Percentiles rank a stretch among this genome's conserved stretches.
These are phyloP conservation scores for Sporobolomyces phaffii DNA, from an alignment of 768 basidiomycete genomes.

Conservation along the genomic window DNA sequence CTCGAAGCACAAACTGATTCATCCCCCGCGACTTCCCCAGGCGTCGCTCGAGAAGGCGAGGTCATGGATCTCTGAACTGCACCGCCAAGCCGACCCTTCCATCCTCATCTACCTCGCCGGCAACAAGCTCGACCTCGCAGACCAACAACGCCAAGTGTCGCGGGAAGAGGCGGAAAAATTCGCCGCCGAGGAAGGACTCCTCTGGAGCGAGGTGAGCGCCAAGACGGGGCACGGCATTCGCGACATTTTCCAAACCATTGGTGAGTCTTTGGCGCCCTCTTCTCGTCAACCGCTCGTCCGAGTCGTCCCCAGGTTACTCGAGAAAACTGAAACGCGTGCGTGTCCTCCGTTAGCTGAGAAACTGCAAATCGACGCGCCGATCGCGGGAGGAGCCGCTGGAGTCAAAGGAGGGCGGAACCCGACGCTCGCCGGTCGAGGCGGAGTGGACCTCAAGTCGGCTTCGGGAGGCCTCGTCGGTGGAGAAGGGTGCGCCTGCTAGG, in stretches of 20 bases:
- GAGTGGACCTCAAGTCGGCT: constrained; percentile 25
- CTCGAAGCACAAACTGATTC: background rate
- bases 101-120: constrained; percentile 95
- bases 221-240: constrained; percentile 81
- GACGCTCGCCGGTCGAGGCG: constrained; percentile 13
- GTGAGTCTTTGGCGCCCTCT: background rate
- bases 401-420: background rate
- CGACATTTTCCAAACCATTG: constrained; percentile 79
- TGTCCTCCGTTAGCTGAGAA: constrained; percentile 17
- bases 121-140: constrained; percentile 80
- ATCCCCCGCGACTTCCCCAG: constrained; percentile 38
- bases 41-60: constrained; percentile 90
- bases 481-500: constrained; percentile 33
- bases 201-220: constrained; percentile 88
- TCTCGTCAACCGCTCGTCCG: background rate
- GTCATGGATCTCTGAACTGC: constrained; percentile 91
- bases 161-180: constrained; percentile 82
- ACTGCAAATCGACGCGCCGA: constrained; percentile 26
- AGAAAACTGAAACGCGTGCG: too few species aligned
- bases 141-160: constrained; percentile 30
- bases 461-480: background rate
- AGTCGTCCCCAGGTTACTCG: too few species aligned
- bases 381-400: background rate
- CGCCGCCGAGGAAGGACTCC: constrained; percentile 81
- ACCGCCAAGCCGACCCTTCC: constrained; percentile 93